These are phyloP conservation scores for Suhomyces bokatorum DNA, from an alignment of 1,139 yeast genomes.

Conservation along the genomic window DNA sequence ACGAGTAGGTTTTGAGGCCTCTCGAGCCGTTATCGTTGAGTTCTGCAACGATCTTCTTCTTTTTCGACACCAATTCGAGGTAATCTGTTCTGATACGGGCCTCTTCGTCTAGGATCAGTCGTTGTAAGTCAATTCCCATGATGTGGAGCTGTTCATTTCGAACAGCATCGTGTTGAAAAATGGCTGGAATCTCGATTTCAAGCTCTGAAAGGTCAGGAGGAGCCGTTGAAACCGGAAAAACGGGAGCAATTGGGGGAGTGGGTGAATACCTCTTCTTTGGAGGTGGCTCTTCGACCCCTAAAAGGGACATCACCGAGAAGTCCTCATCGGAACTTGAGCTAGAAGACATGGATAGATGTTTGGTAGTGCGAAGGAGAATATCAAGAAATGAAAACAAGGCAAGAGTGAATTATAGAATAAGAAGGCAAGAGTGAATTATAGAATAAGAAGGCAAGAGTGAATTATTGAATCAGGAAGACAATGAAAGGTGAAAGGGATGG, in stretches of 20 bases:
- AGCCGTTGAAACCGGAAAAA: background rate
- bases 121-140: constrained; percentile 20
- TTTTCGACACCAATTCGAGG: constrained; percentile 14
- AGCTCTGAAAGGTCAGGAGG: constrained; percentile 19
- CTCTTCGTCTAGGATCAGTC: constrained; percentile 21
- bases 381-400: background rate
- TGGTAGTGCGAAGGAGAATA: constrained; percentile 2
- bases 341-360: constrained; percentile 2
- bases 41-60: constrained; percentile 21
- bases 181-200: constrained; percentile 24
- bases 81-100: constrained; percentile 13
- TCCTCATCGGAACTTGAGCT: constrained; percentile 11
- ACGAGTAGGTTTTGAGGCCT: constrained; percentile 11
- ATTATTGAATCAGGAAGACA: too few relatives aligned
- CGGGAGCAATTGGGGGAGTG: background rate
- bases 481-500: too few relatives aligned
- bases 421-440: too few relatives aligned
- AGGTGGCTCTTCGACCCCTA: background rate
- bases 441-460: too few relatives aligned
- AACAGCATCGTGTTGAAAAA: constrained; percentile 30
- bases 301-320: constrained; percentile 9
- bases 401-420: too few relatives aligned
- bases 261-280: background rate
- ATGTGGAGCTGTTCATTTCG: constrained; percentile 24
- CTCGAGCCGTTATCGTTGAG: constrained; percentile 32